Conservation (phyloP, 345 rosid genomes). For the Balakata baccata region DNA sequence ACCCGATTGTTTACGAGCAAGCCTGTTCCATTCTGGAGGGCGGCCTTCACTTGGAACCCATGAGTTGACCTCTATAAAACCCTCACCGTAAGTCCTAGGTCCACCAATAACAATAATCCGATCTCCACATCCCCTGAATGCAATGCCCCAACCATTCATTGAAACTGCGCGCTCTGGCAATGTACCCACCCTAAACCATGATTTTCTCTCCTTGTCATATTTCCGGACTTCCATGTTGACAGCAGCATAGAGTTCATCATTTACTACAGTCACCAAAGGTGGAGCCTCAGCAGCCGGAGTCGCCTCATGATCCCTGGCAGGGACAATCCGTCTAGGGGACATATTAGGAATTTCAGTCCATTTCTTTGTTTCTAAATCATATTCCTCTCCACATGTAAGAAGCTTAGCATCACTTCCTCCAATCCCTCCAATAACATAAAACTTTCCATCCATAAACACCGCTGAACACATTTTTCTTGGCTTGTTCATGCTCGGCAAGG, state of each 20-base stretch:
- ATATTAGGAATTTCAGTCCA: conserved; percentile 79
- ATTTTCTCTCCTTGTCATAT: conserved; percentile 56
- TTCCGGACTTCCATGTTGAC: conserved; percentile 76
- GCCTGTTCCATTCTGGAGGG: conserved; percentile 73
- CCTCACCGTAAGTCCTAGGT: conserved; percentile 65
- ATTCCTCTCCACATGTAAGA: conserved; percentile 81
- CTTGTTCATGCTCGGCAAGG: conserved; percentile 73
- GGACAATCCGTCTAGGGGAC: conserved; percentile 61
- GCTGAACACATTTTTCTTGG: conserved; percentile 94
- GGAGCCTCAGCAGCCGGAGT: conserved; percentile 80
- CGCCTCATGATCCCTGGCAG: conserved; percentile 41
- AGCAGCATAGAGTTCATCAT: conserved; percentile 76
- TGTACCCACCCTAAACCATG: conserved; percentile 66
- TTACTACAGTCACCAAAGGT: conserved; percentile 83
- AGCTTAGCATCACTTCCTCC: conserved; percentile 49
- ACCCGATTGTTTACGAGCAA: conserved; percentile 65
- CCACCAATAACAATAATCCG: conserved; percentile 86
- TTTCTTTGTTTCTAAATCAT: conserved; percentile 57
- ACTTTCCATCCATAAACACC: conserved; percentile 84
- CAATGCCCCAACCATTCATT: conserved; percentile 95
- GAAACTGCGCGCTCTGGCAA: conserved; percentile 84
- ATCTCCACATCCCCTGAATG: conserved; percentile 90
- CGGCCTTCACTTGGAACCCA: conserved; percentile 83
- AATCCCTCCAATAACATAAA: conserved; percentile 83
- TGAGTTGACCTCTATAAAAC: conserved; percentile 74